Evolutionary conservation across 208 protist species (phyloP), one percentile per base, ranked within the genome.

Genomic region (Wallacemonas sp.): DNA sequence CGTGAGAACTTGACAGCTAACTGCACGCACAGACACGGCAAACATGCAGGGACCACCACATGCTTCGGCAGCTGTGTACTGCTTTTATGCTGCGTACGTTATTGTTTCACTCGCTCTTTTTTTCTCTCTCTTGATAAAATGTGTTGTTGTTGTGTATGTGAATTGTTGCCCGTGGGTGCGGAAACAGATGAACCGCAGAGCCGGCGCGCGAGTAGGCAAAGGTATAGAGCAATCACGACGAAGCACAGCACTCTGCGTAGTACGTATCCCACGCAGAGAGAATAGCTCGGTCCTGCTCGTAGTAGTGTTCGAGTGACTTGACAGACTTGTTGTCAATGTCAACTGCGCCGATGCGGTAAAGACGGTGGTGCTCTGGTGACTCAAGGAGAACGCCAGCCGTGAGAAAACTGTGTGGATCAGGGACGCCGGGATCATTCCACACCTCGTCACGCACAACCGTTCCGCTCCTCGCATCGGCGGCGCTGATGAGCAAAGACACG

Each of bases 261-360:
- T n/a, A 26, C 4, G 5, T 22, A 49, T 80, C 56, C 69, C 80
- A 90, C 5, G 82, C 76, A 2, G 36, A 62, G 21, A 86, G 44
- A 27, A 90, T 77, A 2, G 59, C 68, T 14, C 64, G 45, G 61
- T 94, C 84, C 49, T 80, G 82, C 3, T 11, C 15, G 70, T 76
- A 72, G 61, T 94, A 94, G 54, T 88, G 49, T 11, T 44, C n/a
- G n/a, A 94, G 47, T 11, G 84, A 47, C 65, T 91, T 94, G 64
- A 84, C 70, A 17, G 28, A 62, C 68, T 94, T 94, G 47, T 69
- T 60, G 54, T 91, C 88, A 24, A 94, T 41, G 62, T 94, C 88
- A 38, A 94, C 85, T 3, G 82, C 80, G 26, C 82, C 88, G 11
- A 94, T 65, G 26, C 79, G 81, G 60, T 79, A 90, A 2, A 68